Evolutionary conservation across 2,329 filamentous ascomycete species (phyloP).

Genomic region (Sporothrix humicola): DNA sequence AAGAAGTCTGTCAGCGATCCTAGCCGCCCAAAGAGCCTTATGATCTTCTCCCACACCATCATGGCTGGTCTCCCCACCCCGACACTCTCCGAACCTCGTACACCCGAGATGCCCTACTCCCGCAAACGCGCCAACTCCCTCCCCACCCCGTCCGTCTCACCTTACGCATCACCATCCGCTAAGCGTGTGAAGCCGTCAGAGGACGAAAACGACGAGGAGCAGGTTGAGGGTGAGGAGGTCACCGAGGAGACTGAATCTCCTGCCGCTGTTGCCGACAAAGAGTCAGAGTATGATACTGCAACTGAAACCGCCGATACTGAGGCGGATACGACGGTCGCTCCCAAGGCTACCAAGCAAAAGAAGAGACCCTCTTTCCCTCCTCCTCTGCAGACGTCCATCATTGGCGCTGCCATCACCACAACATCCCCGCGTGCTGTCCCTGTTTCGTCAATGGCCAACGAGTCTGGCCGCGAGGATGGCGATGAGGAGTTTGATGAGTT

Average conservation of each 20-base stretch:
- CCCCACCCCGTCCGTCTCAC: constrained; percentile 48
- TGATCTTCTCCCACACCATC: constrained; percentile 44
- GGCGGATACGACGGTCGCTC: not conserved
- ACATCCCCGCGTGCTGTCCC: constrained; percentile 18
- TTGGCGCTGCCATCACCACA: constrained; percentile 35
- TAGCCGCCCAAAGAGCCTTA: constrained; percentile 56
- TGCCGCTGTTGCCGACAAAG: not conserved
- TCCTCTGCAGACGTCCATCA: constrained; percentile 26
- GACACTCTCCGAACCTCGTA: constrained; percentile 46
- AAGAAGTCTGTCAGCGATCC: constrained; percentile 44
- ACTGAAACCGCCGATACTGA: not conserved
- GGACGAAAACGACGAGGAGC: constrained; percentile 18
- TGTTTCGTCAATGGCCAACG: constrained; percentile 18
- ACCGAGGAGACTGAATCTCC: not conserved
- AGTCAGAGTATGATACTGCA: not conserved
- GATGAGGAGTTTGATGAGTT: constrained; percentile 58
- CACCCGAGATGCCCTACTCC: constrained; percentile 42
- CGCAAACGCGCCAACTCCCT: constrained; percentile 57
- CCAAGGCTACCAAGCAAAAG: constrained; percentile 23
- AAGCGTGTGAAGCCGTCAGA: constrained; percentile 34
- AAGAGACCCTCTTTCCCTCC: constrained; percentile 12
- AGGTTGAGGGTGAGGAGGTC: not conserved
- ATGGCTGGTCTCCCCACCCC: constrained; percentile 45
- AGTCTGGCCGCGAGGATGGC: constrained; percentile 49
- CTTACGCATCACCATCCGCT: constrained; percentile 38